Conservation (phyloP, 148 eudicot genomes). For the Silene latifolia region DNA sequence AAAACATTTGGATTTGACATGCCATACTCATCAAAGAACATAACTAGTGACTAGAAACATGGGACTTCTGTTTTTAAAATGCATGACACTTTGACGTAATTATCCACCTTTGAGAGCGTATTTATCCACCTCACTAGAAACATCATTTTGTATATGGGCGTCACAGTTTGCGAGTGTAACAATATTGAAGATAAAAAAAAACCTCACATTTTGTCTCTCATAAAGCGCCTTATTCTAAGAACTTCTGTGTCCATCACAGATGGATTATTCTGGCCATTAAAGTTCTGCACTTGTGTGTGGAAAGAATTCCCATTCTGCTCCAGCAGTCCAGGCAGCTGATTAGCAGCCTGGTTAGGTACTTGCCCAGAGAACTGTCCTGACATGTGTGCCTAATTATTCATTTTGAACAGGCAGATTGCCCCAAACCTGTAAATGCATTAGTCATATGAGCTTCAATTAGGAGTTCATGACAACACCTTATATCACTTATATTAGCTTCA, state of each 20-base stretch:
- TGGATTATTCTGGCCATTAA: constrained; percentile 40
- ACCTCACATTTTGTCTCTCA: constrained; percentile 80
- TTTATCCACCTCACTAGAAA: no score
- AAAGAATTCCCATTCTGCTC: constrained; percentile 58
- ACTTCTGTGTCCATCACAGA: constrained; percentile 43
- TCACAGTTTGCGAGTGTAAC: not conserved
- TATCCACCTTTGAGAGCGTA: no score
- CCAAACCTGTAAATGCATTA: constrained; percentile 23
- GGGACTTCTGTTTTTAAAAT: no score
- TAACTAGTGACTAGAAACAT: no score
- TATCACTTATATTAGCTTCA: not conserved
- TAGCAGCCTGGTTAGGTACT: constrained; percentile 52
- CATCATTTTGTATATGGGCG: no score
- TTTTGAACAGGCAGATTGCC: constrained; percentile 8
- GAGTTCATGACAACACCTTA: constrained; percentile 11
- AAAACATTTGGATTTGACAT: no score
- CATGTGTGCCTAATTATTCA: constrained; percentile 41
- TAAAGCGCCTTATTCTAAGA: constrained; percentile 40
- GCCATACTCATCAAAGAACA: no score
- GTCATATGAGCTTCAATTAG: constrained; percentile 11
- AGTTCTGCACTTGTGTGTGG: constrained; percentile 49
- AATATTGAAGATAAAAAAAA: not conserved
- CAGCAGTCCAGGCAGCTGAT: constrained; percentile 45
- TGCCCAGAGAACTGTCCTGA: constrained; percentile 70
- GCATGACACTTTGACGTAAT: no score